Evolutionary conservation across 2,329 filamentous ascomycete genomes (phyloP).

Genomic region (Neofusicoccum ribis): DNA sequence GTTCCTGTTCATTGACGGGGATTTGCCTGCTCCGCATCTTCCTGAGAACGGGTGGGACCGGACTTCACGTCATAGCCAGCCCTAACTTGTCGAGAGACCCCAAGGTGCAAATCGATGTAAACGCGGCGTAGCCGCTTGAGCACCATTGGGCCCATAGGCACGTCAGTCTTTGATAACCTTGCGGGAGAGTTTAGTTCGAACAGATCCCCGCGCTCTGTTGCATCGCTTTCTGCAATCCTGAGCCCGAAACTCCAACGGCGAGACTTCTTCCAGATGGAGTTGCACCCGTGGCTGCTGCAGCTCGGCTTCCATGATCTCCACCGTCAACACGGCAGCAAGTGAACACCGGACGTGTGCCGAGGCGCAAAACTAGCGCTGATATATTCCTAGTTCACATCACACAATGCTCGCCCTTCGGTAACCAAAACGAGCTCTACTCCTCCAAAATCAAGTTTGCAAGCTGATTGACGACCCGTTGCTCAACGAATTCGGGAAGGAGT

Average conservation of each 20-base stretch:
- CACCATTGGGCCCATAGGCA: neutral
- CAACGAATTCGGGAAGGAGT: conserved; percentile 66
- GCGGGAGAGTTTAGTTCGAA: neutral
- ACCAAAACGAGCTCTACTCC: conserved; percentile 63
- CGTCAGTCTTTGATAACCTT: neutral
- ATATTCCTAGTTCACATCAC: conserved; percentile 73
- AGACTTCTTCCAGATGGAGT: conserved; percentile 46
- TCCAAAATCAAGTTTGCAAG: conserved; percentile 66
- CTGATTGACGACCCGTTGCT: conserved; percentile 66
- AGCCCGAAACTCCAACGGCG: neutral
- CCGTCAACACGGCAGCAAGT: conserved; percentile 52
- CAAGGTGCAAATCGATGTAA: conserved; percentile 2
- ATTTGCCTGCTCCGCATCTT: neutral
- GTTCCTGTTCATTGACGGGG: neutral
- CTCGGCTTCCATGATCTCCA: conserved; percentile 51
- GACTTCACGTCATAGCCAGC: neutral
- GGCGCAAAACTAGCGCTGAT: conserved; percentile 62
- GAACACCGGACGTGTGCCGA: conserved; percentile 64
- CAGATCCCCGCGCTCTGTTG: neutral
- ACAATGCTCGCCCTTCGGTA: conserved; percentile 82
- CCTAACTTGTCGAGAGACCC: neutral
- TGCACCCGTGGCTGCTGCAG: conserved; percentile 57
- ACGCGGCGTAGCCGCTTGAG: neutral
- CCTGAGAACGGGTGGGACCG: neutral
- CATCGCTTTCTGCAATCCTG: neutral